Evolutionary conservation across 257 asterid genomes (phyloP), one percentile per base, ranked within the genome.

Genomic region (Buddleja alternifolia): DNA sequence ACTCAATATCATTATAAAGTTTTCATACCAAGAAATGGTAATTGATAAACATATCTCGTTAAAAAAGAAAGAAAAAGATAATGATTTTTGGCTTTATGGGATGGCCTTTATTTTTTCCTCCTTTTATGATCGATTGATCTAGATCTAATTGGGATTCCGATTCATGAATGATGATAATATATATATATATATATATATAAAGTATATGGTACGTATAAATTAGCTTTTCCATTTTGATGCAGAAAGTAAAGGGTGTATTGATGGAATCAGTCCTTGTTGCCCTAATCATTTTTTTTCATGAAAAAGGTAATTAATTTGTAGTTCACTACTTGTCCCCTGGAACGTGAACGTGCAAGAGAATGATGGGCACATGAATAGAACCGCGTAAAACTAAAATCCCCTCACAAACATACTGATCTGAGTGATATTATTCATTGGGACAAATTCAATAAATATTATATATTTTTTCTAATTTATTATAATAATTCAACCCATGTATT

Each of bases 261-360:
- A 25, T 54, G 16, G 60, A 17, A 60, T 60, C 9, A 37, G 39
- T 60, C 32, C 32, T 19, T 56, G 50, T 60, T 60, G 54, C 41
- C 3, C 53, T 44, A 23, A 23, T 41, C 23, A 17, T 41, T 60
- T 59, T 59, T 0, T 15, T 9, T 15, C 20, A 37, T 47, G 36
- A 34, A 16, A 53, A 39, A 40, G 11, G 41, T 41, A 21, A 5
- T 41, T 60, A 10, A 42, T 42, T 8, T 7, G 11, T 42, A 42
- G 21, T 4, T 63, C 15, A 32, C 46, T 57, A 32, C 46, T 57
- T 23, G 6, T 20, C 8, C 25, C 58, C n/a, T 41, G 11, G 47
- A 14, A 14, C 3, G 8, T 45, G n/a, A 25, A 56, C 42, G 61
- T 55, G 61, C 20, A 56, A n/a, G 15, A 19, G 44, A 32, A 50